Percentiles rank a stretch among this genome's conserved stretches.
phyloP scores from a whole-genome alignment of 345 rosid species.

The Dovyalis caffra region DNA sequence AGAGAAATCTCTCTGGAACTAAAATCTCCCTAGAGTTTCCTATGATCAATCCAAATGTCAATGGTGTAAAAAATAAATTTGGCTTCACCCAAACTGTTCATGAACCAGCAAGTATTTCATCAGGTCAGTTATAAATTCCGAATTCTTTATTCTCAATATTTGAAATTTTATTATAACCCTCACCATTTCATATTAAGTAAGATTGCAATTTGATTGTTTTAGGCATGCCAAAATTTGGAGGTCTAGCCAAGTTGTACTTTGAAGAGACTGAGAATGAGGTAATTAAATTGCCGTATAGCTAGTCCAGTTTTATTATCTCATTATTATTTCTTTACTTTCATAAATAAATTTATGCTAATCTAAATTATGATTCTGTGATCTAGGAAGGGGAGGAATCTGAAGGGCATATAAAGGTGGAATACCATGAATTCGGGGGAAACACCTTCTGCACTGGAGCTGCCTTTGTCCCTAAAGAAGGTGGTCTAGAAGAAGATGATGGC shows the following conservation, averaged over 20 bases:
- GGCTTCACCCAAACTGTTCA: slow-evolving; percentile 19
- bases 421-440: slow-evolving; percentile 37
- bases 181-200: neutral
- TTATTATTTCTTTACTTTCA: neutral
- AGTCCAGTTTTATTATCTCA: neutral
- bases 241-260: slow-evolving; percentile 12
- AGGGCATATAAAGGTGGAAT: slow-evolving; percentile 32
- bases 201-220: neutral
- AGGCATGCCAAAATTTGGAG: slow-evolving; percentile 23
- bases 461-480: slow-evolving; percentile 31
- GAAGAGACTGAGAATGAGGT: neutral
- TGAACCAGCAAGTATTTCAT: neutral
- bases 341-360: neutral
- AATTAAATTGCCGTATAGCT: neutral
- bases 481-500: slow-evolving; percentile 41
- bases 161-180: neutral
- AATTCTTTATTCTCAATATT: neutral
- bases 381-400: neutral
- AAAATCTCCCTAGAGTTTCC: slow-evolving; percentile 35
- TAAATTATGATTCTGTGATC: neutral
- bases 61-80: slow-evolving; percentile 2
- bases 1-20: slow-evolving; percentile 32
- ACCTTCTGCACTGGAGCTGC: slow-evolving; percentile 39
- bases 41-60: neutral
- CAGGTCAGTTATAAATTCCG: neutral